Conservation (phyloP, 2,329 filamentous ascomycete genomes). For the Aspergillus sojae region DNA sequence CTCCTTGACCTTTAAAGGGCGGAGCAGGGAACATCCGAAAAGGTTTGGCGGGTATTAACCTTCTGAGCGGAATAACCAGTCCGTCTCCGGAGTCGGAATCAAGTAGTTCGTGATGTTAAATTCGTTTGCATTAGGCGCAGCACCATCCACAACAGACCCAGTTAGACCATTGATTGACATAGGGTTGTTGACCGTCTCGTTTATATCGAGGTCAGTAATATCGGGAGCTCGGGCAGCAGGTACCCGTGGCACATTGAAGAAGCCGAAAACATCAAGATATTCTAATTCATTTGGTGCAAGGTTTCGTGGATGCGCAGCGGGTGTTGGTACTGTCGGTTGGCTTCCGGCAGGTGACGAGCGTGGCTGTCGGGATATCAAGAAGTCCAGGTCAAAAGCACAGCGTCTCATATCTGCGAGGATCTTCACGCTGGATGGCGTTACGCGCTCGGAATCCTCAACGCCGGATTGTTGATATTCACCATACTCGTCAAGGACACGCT, state of each 20-base stretch:
- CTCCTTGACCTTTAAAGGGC: neutral
- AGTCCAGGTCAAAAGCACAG: conserved; percentile 86
- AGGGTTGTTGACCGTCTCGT: conserved; percentile 31
- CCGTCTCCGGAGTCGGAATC: conserved; percentile 50
- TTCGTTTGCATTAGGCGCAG: conserved; percentile 35
- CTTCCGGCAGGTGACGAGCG: conserved; percentile 42
- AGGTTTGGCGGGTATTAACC: conserved; percentile 4
- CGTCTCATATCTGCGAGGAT: conserved; percentile 91
- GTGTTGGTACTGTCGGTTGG: conserved; percentile 26
- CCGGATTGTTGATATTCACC: conserved; percentile 69
- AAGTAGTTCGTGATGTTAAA: conserved; percentile 51
- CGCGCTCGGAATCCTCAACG: conserved; percentile 65
- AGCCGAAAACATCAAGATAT: conserved; percentile 90
- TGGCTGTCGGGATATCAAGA: conserved; percentile 83
- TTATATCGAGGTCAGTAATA: conserved; percentile 28
- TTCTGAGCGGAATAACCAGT: conserved; percentile 46
- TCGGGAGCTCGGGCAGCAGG: conserved; percentile 44
- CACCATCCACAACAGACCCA: conserved; percentile 24
- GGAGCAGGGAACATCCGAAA: neutral
- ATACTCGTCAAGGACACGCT: conserved; percentile 84
- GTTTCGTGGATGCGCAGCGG: conserved; percentile 57
- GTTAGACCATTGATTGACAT: conserved; percentile 43
- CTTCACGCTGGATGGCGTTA: conserved; percentile 79
- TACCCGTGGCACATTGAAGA: conserved; percentile 86
- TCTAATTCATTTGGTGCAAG: conserved; percentile 82